A percentile compares a stretch with the other conserved stretches of the same genome.
These are phyloP conservation scores for Musa itinerans DNA, from an alignment of 176 grass and related monocot genomes.

Conservation along the genomic window DNA sequence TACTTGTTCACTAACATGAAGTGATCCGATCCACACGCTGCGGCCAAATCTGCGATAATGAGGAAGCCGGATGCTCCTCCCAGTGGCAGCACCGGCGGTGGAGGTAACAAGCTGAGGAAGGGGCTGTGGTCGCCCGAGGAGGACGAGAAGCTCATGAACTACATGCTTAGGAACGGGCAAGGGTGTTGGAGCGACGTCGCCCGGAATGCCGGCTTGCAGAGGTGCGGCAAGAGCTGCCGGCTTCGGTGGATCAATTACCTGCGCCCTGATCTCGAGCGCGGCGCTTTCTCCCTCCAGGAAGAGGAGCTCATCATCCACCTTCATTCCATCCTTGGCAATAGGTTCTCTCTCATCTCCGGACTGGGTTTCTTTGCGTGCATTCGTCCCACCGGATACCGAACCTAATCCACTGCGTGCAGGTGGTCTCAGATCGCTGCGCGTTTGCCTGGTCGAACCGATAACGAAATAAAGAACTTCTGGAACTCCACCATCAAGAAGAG, in stretches of 20 bases:
- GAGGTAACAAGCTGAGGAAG: conserved; percentile 54
- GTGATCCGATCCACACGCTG: too few relatives aligned
- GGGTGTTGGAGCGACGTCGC: conserved; percentile 97
- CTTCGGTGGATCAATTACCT: conserved; percentile 99
- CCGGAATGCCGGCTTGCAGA: conserved; percentile 75
- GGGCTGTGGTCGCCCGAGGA: conserved; percentile 99
- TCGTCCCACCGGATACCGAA: too few relatives aligned
- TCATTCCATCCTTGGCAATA: conserved; percentile 90
- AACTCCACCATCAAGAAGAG: conserved; percentile 98
- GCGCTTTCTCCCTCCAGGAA: conserved; percentile 89
- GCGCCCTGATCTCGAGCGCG: conserved; percentile 91
- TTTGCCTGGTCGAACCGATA: conserved; percentile 83
- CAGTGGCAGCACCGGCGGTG: too few relatives aligned
- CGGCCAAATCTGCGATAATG: too few relatives aligned
- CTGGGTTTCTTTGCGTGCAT: too few relatives aligned
- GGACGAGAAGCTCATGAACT: conserved; percentile 80
- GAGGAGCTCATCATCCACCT: conserved; percentile 92
- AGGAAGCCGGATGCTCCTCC: too few relatives aligned
- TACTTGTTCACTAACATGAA: too few relatives aligned
- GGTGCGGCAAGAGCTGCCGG: conserved; percentile 97
- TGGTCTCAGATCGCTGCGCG: conserved; percentile 95
- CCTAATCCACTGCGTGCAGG: conserved; percentile 20
- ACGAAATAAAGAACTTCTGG: conserved; percentile 99
- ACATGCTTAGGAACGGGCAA: conserved; percentile 87
- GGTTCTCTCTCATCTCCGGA: conserved; percentile 16